phyloP scores from a whole-genome alignment of 2,329 filamentous ascomycete species.

The Neofusicoccum parvum region DNA sequence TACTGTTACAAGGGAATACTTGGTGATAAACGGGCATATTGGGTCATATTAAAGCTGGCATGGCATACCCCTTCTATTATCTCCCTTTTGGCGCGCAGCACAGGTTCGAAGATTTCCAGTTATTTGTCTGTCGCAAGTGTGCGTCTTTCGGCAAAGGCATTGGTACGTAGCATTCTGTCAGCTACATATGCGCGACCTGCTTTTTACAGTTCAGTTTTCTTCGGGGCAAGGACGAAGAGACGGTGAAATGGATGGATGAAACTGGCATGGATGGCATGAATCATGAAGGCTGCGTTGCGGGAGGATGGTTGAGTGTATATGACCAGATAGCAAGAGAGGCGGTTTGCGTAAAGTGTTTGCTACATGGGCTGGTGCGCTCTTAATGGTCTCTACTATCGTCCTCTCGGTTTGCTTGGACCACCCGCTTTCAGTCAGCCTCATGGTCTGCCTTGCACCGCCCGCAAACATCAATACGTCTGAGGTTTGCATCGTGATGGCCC shows the following conservation, averaged over 20 bases:
- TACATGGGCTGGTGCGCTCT: not conserved
- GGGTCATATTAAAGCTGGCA: constrained; percentile 22
- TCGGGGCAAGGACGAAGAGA: constrained; percentile 1
- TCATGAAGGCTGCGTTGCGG: not conserved
- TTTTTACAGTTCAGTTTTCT: not conserved
- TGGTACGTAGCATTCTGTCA: constrained; percentile 9
- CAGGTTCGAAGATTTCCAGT: constrained; percentile 8
- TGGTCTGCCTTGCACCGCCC: not conserved
- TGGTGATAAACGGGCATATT: constrained; percentile 19
- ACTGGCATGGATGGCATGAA: constrained; percentile 13
- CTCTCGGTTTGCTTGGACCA: not conserved
- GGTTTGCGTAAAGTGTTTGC: constrained; percentile 2
- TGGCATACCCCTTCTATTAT: constrained; percentile 20
- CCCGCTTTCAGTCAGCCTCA: not conserved
- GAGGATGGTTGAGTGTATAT: not conserved
- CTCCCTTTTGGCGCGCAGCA: constrained; percentile 15
- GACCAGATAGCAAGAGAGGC: constrained; percentile 5
- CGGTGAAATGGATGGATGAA: not conserved
- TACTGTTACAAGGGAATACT: constrained; percentile 13
- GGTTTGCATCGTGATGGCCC: not conserved
- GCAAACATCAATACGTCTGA: not conserved
- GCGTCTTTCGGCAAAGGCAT: constrained; percentile 15
- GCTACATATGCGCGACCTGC: constrained; percentile 12
- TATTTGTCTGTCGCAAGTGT: not conserved
- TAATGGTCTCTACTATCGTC: not conserved